These are phyloP conservation scores for Microstroma glucosiphilum DNA, from an alignment of 1,284 basidiomycete species.

Conservation along the genomic window DNA sequence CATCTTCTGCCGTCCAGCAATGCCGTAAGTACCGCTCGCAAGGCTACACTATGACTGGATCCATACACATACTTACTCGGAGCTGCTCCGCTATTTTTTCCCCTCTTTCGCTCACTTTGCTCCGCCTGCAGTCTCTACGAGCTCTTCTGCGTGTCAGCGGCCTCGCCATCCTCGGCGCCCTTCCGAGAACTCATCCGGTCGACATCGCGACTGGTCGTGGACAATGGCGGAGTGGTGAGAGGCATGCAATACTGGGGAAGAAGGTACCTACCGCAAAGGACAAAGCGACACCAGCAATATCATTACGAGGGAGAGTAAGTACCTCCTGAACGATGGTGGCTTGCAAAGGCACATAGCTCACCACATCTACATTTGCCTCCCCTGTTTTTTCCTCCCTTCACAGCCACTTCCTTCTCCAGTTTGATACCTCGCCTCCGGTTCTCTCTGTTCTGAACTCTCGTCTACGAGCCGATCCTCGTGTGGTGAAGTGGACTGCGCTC, in stretches of 20 bases:
- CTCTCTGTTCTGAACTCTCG: slow-evolving; percentile 62
- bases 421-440: slow-evolving; percentile 71
- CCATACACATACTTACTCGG: too few relatives aligned
- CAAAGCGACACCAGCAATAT: slow-evolving; percentile 64
- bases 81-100: too few relatives aligned
- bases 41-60: too few relatives aligned
- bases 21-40: too few relatives aligned
- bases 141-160: slow-evolving; percentile 46
- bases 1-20: too few relatives aligned
- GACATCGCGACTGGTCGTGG: slow-evolving; percentile 67
- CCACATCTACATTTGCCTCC: background rate
- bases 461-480: slow-evolving; percentile 70
- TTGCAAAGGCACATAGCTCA: background rate
- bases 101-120: background rate
- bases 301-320: slow-evolving; percentile 73
- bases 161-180: slow-evolving; percentile 58
- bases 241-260: slow-evolving; percentile 71
- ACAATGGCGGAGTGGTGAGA: slow-evolving; percentile 72
- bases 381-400: background rate
- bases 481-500: slow-evolving; percentile 72
- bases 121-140: slow-evolving; percentile 42
- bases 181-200: slow-evolving; percentile 70
- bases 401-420: slow-evolving; percentile 84
- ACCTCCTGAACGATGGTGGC: background rate
- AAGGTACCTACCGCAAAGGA: slow-evolving; percentile 66